phyloP scores from a whole-genome alignment of 352 stramenopile genomes.

The Globisporangium okanoganense region DNA sequence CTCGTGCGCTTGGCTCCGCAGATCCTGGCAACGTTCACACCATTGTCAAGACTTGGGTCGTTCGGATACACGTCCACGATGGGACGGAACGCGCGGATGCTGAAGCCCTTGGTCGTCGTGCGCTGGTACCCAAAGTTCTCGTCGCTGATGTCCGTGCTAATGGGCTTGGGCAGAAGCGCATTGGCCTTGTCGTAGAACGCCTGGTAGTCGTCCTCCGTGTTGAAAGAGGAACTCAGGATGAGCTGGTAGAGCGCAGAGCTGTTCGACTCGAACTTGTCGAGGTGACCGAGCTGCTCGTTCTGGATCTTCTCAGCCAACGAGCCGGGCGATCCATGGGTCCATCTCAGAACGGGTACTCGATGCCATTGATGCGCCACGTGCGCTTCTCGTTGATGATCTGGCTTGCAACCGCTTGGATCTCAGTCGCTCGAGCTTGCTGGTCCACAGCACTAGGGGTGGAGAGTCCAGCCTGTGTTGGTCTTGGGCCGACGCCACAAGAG shows the following conservation, averaged over 20 bases:
- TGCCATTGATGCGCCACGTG: not conserved
- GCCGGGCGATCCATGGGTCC: slow-evolving; percentile 24
- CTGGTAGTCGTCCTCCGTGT: slow-evolving; percentile 6
- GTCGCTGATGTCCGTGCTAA: slow-evolving; percentile 35
- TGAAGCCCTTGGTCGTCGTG: slow-evolving; percentile 41
- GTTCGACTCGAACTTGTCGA: slow-evolving; percentile 8
- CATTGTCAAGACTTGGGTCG: slow-evolving; percentile 21
- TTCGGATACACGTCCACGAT: slow-evolving; percentile 14
- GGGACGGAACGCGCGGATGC: no score
- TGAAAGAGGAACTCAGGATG: slow-evolving; percentile 11
- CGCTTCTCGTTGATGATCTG: slow-evolving; percentile 10
- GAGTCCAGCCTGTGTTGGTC: not conserved
- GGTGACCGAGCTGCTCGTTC: not conserved
- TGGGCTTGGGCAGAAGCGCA: slow-evolving; percentile 4
- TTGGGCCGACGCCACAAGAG: not conserved
- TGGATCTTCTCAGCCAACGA: slow-evolving; percentile 23
- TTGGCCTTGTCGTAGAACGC: slow-evolving; percentile 4
- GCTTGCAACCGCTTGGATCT: not conserved
- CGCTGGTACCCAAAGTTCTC: slow-evolving; percentile 36
- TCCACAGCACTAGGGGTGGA: not conserved
- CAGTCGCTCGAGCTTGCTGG: not conserved
- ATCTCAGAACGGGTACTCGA: slow-evolving; percentile 27
- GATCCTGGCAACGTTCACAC: slow-evolving; percentile 24
- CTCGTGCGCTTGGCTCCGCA: slow-evolving; percentile 41
- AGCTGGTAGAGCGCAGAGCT: not conserved